Percentiles rank a stretch among this genome's conserved stretches.
phyloP scores from a whole-genome alignment of 108 stramenopile genomes.

The Skeletonema potamos region DNA sequence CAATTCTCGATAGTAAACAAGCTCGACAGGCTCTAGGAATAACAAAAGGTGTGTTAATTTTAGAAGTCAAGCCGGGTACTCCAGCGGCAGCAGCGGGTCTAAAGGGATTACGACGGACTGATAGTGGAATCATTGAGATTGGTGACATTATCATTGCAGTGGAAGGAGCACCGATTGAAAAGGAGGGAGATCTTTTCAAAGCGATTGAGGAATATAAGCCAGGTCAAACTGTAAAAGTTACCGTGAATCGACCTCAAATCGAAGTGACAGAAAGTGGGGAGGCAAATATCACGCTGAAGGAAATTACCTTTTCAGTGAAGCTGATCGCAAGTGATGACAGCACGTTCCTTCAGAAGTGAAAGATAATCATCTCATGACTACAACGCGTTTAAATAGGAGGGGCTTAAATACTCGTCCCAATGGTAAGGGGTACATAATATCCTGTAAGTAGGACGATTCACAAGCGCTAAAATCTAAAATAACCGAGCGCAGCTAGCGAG shows the following conservation, averaged over 20 bases:
- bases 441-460: too few relatives aligned
- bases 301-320: slow-evolving; percentile 36
- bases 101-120: slow-evolving; percentile 69
- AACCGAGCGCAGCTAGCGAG: too few relatives aligned
- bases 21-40: slow-evolving; percentile 88
- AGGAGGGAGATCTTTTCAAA: slow-evolving; percentile 90
- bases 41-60: slow-evolving; percentile 83
- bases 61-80: slow-evolving; percentile 85
- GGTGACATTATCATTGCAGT: slow-evolving; percentile 92
- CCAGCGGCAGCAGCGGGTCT: slow-evolving; percentile 70
- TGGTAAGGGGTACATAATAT: too few relatives aligned
- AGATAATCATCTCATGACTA: too few relatives aligned
- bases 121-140: slow-evolving; percentile 79
- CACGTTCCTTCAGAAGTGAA: slow-evolving; percentile 31
- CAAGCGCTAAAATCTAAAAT: too few relatives aligned
- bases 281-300: slow-evolving; percentile 35
- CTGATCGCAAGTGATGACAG: slow-evolving; percentile 43
- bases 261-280: slow-evolving; percentile 21
- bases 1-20: slow-evolving; percentile 85
- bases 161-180: slow-evolving; percentile 66
- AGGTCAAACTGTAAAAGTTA: slow-evolving; percentile 81
- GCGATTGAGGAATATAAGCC: slow-evolving; percentile 83
- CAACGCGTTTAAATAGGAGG: too few relatives aligned
- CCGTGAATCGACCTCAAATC: slow-evolving; percentile 62
- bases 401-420: too few relatives aligned